phyloP scores from a whole-genome alignment of 768 basidiomycete genomes.

The Kwoniella sp. region DNA sequence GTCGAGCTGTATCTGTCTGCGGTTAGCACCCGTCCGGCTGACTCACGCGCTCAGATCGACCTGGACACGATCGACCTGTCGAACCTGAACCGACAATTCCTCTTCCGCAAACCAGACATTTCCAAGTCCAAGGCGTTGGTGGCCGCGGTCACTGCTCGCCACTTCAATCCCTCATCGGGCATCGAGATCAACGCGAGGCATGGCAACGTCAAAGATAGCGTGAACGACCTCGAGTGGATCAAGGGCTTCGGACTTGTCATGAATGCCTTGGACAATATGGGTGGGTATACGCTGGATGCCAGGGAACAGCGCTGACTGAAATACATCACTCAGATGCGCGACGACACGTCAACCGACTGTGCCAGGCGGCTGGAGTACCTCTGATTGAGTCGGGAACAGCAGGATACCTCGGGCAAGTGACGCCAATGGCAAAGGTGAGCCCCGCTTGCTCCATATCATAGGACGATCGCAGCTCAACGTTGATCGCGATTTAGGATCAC shows the following conservation, averaged over 20 bases:
- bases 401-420: slow-evolving; percentile 94
- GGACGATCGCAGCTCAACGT: too few species aligned
- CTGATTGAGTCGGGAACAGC: slow-evolving; percentile 95
- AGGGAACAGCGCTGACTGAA: background rate
- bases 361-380: slow-evolving; percentile 83
- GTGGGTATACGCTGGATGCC: slow-evolving; percentile 53
- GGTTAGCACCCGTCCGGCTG: background rate
- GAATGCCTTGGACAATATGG: slow-evolving; percentile 93
- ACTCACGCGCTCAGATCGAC: slow-evolving; percentile 58
- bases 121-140: slow-evolving; percentile 94
- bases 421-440: slow-evolving; percentile 78
- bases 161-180: slow-evolving; percentile 64
- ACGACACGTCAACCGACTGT: slow-evolving; percentile 95
- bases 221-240: slow-evolving; percentile 89
- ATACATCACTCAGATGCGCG: slow-evolving; percentile 64
- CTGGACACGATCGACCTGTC: slow-evolving; percentile 98
- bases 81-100: slow-evolving; percentile 92
- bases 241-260: slow-evolving; percentile 83
- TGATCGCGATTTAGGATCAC: slow-evolving; percentile 64
- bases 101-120: slow-evolving; percentile 94
- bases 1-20: too few species aligned
- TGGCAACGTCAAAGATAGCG: slow-evolving; percentile 89
- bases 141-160: slow-evolving; percentile 47
- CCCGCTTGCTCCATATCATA: too few species aligned
- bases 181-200: slow-evolving; percentile 83